Evolutionary conservation across 148 eudicot species (phyloP).

Genomic region (Dysphania ambrosioides): DNA sequence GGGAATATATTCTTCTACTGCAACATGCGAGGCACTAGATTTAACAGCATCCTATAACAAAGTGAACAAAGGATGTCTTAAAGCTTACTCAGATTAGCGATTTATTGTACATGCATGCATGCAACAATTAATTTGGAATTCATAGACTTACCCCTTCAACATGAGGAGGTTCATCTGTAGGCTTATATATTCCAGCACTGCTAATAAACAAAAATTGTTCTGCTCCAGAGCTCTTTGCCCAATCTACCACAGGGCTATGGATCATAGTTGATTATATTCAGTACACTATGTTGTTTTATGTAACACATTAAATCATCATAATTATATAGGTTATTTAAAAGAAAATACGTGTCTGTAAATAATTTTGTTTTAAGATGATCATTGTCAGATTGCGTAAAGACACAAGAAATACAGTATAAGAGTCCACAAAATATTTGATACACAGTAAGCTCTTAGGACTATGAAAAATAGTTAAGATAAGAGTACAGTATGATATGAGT

Average conservation of each 20-base stretch:
- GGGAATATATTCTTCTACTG: slow-evolving; percentile 71
- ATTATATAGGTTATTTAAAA: background rate
- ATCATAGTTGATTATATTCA: background rate
- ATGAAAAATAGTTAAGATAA: background rate
- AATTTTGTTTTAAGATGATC: no score
- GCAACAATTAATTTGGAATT: background rate
- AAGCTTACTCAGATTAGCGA: background rate
- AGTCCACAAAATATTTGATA: no score
- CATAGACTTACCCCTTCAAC: slow-evolving; percentile 74
- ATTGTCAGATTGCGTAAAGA: no score
- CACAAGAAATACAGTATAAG: no score
- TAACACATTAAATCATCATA: background rate
- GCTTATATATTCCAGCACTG: slow-evolving; percentile 94
- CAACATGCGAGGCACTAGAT: slow-evolving; percentile 78
- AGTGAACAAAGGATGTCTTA: background rate
- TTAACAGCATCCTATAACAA: slow-evolving; percentile 64
- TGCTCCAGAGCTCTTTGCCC: slow-evolving; percentile 81
- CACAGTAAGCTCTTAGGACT: no score
- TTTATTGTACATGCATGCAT: background rate
- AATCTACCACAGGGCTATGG: slow-evolving; percentile 84
- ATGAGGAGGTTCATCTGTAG: slow-evolving; percentile 93
- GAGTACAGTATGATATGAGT: background rate
- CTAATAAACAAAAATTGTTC: slow-evolving; percentile 78
- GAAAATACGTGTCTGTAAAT: no score
- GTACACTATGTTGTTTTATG: background rate